Evolutionary conservation across 2,329 filamentous ascomycete species (phyloP).

Genomic region (Microsporum audouinii): DNA sequence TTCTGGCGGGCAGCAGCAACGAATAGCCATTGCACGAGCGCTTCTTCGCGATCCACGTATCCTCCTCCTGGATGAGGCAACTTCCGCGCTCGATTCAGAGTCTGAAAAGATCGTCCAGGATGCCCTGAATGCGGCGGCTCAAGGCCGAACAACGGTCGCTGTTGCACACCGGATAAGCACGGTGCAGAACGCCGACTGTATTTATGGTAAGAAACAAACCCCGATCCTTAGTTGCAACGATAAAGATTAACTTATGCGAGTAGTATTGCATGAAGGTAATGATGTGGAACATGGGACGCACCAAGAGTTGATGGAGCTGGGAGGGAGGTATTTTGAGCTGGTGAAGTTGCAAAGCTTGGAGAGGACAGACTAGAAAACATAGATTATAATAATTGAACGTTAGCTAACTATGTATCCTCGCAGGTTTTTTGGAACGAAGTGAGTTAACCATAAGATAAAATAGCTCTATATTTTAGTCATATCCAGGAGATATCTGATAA

Average conservation of each 20-base stretch:
- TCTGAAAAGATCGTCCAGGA: neutral
- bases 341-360: neutral
- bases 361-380: too few species aligned
- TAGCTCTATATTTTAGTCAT: too few species aligned
- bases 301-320: neutral
- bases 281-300: slow-evolving; percentile 74
- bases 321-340: neutral
- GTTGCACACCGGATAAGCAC: neutral
- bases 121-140: neutral
- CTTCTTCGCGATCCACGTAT: neutral
- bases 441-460: too few species aligned
- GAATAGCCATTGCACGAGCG: neutral
- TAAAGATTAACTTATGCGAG: slow-evolving; percentile 22
- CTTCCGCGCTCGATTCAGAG: neutral
- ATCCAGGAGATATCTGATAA: too few species aligned
- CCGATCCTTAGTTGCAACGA: too few species aligned
- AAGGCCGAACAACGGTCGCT: neutral
- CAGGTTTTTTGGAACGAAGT: too few species aligned
- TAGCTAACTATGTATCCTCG: too few species aligned
- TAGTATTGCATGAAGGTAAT: slow-evolving; percentile 71
- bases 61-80: neutral
- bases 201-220: neutral
- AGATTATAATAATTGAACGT: too few species aligned
- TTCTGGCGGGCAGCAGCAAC: neutral
- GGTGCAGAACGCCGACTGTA: neutral